Evolutionary conservation across 345 rosid species (phyloP).

Genomic region (Brassica nigra): DNA sequence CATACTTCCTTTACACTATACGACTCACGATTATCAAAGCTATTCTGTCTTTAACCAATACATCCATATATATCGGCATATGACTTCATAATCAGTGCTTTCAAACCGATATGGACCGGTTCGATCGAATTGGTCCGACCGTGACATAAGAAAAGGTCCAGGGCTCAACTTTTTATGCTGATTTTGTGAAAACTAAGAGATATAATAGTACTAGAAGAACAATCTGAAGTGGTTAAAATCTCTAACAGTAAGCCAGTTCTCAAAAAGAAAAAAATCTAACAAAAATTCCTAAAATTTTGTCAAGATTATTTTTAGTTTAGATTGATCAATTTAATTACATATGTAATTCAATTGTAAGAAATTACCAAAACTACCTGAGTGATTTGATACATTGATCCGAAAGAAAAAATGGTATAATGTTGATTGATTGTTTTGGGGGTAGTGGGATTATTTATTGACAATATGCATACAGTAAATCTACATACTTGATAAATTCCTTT

Average conservation of each 20-base stretch:
- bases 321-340: too few species aligned
- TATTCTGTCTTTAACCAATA: background rate
- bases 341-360: background rate
- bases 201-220: background rate
- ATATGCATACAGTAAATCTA: background rate
- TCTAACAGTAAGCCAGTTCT: background rate
- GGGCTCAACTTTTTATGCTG: background rate
- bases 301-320: background rate
- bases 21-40: constrained; percentile 15
- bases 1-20: constrained; percentile 24
- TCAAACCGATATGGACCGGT: background rate
- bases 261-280: background rate
- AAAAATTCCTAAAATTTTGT: background rate
- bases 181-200: background rate
- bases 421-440: background rate
- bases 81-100: background rate
- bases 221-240: background rate
- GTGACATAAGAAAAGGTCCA: background rate
- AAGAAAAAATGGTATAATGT: background rate
- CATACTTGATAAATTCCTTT: background rate
- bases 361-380: background rate
- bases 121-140: background rate
- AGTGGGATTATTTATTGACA: background rate
- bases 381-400: background rate
- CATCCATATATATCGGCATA: background rate